phyloP scores from a whole-genome alignment of 345 rosid species.

The Chamaenerion angustifolium region DNA sequence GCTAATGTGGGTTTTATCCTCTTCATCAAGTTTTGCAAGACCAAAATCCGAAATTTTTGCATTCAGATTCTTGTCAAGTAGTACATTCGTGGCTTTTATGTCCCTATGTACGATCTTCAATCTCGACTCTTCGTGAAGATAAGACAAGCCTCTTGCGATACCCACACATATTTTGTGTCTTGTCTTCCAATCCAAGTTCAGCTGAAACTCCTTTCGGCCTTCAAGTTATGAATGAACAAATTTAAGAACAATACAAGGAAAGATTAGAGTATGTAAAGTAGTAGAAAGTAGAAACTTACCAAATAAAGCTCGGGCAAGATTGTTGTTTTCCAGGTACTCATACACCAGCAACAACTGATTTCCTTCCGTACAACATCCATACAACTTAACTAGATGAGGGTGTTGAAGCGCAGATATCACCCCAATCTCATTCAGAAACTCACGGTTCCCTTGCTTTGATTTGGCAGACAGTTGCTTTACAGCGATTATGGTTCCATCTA shows the following conservation, averaged over 20 bases:
- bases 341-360: no score
- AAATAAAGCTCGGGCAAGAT: constrained; percentile 12
- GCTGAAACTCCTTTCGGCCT: constrained; percentile 28
- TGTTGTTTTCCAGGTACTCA: constrained; percentile 21
- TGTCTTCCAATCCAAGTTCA: constrained; percentile 48
- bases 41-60: constrained; percentile 64
- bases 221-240: background rate
- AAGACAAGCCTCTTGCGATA: constrained; percentile 52
- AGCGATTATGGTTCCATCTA: constrained; percentile 13
- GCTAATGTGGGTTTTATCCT: constrained; percentile 56
- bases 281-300: no score
- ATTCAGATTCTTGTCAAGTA: constrained; percentile 38
- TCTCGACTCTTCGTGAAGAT: constrained; percentile 60
- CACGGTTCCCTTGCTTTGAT: constrained; percentile 40
- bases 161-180: constrained; percentile 54
- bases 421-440: constrained; percentile 18
- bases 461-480: constrained; percentile 58
- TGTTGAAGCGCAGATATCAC: constrained; percentile 15
- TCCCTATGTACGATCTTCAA: constrained; percentile 63
- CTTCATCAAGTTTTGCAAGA: constrained; percentile 56
- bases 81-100: constrained; percentile 58
- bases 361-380: no score
- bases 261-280: no score
- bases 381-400: no score
- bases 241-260: no score